These are phyloP conservation scores for Kwoniella shivajii DNA, from an alignment of 1,284 basidiomycete species.

Conservation along the genomic window DNA sequence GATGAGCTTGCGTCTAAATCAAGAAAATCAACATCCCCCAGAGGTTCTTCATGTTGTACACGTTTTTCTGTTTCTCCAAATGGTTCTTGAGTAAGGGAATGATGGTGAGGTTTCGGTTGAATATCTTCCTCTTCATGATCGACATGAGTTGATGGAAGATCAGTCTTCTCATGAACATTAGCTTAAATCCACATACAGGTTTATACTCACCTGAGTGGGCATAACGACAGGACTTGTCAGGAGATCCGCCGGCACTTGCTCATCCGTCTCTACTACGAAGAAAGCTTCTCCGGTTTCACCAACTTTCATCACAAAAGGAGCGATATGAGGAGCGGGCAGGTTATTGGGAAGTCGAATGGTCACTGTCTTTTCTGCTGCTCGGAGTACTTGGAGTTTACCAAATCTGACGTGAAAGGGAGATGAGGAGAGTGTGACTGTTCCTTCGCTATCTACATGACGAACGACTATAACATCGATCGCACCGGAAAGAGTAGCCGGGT, in stretches of 20 bases:
- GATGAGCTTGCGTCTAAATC: constrained; percentile 45
- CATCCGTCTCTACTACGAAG: constrained; percentile 97
- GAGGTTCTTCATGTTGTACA: constrained; percentile 24
- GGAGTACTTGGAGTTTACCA: constrained; percentile 94
- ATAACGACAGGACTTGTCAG: constrained; percentile 86
- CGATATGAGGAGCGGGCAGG: constrained; percentile 50
- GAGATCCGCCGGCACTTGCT: constrained; percentile 87
- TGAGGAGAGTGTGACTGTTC: constrained; percentile 71
- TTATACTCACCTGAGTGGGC: constrained; percentile 47
- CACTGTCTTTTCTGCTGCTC: constrained; percentile 94
- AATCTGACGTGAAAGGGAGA: constrained; percentile 98
- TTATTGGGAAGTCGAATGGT: constrained; percentile 67
- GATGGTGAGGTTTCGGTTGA: neutral
- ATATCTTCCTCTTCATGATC: constrained; percentile 4
- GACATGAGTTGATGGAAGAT: constrained; percentile 17
- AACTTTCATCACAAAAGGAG: constrained; percentile 96
- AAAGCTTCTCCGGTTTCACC: constrained; percentile 98
- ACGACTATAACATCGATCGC: constrained; percentile 98
- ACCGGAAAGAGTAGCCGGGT: constrained; percentile 90
- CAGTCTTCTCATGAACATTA: constrained; percentile 2
- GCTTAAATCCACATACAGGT: neutral
- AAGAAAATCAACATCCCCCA: constrained; percentile 50
- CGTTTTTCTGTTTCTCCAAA: constrained; percentile 47
- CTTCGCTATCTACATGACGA: constrained; percentile 65
- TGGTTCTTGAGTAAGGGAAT: constrained; percentile 45